These are phyloP conservation scores for Coniochaeta ligniaria DNA, from an alignment of 2,329 filamentous ascomycete species.

Conservation along the genomic window DNA sequence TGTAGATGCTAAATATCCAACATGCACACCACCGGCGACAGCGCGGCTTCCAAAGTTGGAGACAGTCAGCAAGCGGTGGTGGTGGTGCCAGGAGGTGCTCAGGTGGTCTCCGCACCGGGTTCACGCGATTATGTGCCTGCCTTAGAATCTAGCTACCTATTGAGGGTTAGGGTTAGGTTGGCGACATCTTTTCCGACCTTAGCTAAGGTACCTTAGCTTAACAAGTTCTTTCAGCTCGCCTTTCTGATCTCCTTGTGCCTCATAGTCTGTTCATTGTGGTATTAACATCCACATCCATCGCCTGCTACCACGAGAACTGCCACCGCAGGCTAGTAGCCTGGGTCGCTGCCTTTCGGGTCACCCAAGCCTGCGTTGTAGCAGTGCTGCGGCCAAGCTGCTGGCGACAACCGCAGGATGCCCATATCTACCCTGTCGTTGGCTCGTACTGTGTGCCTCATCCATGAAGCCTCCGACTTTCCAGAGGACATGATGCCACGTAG, in stretches of 20 bases:
- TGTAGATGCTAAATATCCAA: not conserved
- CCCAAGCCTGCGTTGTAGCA: not conserved
- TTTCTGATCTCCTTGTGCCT: too few species aligned
- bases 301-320: not conserved
- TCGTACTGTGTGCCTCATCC: not conserved
- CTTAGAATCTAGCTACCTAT: not conserved
- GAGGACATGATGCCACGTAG: not conserved
- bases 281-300: too few species aligned
- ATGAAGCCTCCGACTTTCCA: not conserved
- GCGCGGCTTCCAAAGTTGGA: not conserved
- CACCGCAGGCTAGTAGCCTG: not conserved
- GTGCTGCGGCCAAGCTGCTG: not conserved
- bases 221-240: too few species aligned
- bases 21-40: not conserved
- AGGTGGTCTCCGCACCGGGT: not conserved
- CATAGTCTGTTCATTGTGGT: too few species aligned
- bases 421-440: not conserved
- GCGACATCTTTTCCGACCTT: not conserved
- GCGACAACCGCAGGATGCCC: not conserved
- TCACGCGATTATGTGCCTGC: constrained; percentile 1
- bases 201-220: too few species aligned
- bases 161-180: not conserved
- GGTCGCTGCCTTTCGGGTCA: not conserved
- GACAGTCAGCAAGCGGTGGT: not conserved
- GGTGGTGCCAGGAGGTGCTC: not conserved